These are phyloP conservation scores for Pestalotiopsis sp. DNA, from an alignment of 2,329 filamentous ascomycete genomes.

Conservation along the genomic window DNA sequence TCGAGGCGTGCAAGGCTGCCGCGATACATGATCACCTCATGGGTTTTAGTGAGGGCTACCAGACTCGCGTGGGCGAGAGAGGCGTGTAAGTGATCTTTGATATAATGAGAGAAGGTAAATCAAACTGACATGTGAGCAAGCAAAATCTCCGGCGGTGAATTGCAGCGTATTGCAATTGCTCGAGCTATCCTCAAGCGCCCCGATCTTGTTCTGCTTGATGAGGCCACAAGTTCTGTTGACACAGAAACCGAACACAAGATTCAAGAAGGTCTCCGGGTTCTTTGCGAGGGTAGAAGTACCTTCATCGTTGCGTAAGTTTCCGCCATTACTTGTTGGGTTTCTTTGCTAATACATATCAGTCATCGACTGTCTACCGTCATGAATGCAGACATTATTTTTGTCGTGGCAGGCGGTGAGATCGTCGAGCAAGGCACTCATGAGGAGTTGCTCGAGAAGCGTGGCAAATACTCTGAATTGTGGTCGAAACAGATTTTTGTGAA, in stretches of 20 bases:
- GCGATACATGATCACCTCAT: slow-evolving; percentile 59
- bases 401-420: slow-evolving; percentile 64
- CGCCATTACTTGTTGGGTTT: neutral
- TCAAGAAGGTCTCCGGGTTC: slow-evolving; percentile 60
- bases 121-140: slow-evolving; percentile 30
- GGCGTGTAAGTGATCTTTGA: slow-evolving; percentile 41
- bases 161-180: slow-evolving; percentile 70
- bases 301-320: slow-evolving; percentile 64
- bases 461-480: slow-evolving; percentile 69
- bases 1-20: slow-evolving; percentile 53
- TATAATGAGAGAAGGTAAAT: too few species aligned
- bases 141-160: slow-evolving; percentile 68
- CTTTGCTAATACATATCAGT: slow-evolving; percentile 36
- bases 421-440: slow-evolving; percentile 67
- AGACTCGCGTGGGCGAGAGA: slow-evolving; percentile 56
- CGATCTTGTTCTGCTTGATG: slow-evolving; percentile 76
- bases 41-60: slow-evolving; percentile 55
- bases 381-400: slow-evolving; percentile 69
- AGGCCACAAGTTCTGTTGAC: slow-evolving; percentile 78
- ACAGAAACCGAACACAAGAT: slow-evolving; percentile 71
- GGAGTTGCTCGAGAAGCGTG: slow-evolving; percentile 58
- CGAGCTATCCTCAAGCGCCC: slow-evolving; percentile 75
- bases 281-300: slow-evolving; percentile 65
- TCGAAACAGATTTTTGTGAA: slow-evolving; percentile 62
- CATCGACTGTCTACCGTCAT: slow-evolving; percentile 74